phyloP scores from a whole-genome alignment of 208 protist species.

The Trypanosoma cruzi region DNA sequence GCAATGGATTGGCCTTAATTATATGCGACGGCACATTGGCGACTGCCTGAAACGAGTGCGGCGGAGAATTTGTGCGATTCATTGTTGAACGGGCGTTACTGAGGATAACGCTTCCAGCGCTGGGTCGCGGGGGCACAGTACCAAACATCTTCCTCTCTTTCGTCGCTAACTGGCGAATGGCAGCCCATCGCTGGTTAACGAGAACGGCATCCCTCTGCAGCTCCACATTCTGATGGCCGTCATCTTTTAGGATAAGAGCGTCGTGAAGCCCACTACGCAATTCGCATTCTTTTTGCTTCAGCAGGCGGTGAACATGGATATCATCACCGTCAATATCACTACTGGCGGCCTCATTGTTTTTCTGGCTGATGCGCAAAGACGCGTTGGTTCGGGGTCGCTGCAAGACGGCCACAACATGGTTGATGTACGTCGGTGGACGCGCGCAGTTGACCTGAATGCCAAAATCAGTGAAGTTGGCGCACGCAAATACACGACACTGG shows the following conservation, averaged over 20 bases:
- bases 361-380: not conserved
- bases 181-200: not conserved
- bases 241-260: not conserved
- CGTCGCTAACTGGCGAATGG: conserved; percentile 3
- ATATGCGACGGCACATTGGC: not conserved
- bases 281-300: conserved; percentile 14
- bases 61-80: not conserved
- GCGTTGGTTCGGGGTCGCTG: not conserved
- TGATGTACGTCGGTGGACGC: conserved; percentile 6
- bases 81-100: not conserved
- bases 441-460: conserved; percentile 18
- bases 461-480: conserved; percentile 10
- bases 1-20: conserved; percentile 10
- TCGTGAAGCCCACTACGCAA: conserved; percentile 20
- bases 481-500: conserved; percentile 17
- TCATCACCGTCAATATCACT: not conserved
- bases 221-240: not conserved
- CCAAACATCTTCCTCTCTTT: conserved; percentile 17
- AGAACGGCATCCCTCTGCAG: conserved; percentile 6
- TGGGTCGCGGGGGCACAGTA: not conserved
- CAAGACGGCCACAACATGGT: conserved; percentile 2
- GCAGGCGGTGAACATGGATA: not conserved
- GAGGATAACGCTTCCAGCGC: too few species aligned
- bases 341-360: not conserved
- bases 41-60: not conserved